Percentiles rank a stretch among this genome's conserved stretches.
Conservation (phyloP, 148 eudicot species). For the Silene uniflora region DNA sequence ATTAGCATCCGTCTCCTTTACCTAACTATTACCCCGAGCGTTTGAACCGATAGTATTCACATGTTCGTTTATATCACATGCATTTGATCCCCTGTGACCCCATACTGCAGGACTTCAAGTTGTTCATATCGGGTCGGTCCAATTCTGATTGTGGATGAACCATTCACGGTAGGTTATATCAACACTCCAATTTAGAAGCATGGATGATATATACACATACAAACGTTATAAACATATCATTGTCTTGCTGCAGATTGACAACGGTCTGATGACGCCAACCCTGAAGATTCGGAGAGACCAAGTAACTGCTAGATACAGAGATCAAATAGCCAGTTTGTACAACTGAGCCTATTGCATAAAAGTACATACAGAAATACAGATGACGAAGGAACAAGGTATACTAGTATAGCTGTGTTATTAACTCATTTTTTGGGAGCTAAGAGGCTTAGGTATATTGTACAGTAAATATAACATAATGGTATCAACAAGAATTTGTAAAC, state of each 20-base stretch:
- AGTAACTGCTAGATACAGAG: conserved; percentile 60
- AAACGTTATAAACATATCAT: background rate
- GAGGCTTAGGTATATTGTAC: too few species aligned
- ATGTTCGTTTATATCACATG: background rate
- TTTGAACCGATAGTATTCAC: background rate
- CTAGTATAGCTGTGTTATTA: background rate
- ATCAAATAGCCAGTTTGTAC: conserved; percentile 64
- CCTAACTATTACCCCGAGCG: too few species aligned
- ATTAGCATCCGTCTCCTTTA: background rate
- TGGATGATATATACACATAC: background rate
- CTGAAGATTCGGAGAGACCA: conserved; percentile 80
- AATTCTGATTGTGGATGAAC: conserved; percentile 68
- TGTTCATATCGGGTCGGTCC: conserved; percentile 85
- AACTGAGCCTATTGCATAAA: conserved; percentile 25
- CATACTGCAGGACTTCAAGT: conserved; percentile 61
- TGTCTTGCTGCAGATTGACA: conserved; percentile 62
- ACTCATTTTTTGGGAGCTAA: too few species aligned
- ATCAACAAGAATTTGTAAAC: too few species aligned
- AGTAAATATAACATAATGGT: too few species aligned
- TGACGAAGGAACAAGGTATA: background rate
- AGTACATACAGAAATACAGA: background rate
- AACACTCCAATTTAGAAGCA: conserved; percentile 1
- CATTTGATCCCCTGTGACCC: background rate
- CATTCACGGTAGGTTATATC: conserved; percentile 60
- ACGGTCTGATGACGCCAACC: conserved; percentile 90